Conservation (phyloP, 805 yeast species). For the Schizosaccharomyces osmophilus region DNA sequence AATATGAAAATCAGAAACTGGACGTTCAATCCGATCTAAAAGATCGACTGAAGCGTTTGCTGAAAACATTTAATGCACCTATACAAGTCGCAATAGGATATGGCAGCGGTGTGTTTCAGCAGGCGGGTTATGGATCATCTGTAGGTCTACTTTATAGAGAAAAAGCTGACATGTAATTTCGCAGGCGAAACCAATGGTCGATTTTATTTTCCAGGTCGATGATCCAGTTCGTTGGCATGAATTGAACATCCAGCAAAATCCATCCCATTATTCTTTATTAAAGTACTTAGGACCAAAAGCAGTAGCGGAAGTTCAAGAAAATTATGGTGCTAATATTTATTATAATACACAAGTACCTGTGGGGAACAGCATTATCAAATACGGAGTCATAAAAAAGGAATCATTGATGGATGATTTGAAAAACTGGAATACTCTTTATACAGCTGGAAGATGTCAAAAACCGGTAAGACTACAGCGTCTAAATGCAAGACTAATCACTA, state of each 20-base stretch:
- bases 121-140: conserved; percentile 17
- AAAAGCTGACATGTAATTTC: too few relatives aligned
- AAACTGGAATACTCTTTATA: conserved; percentile 66
- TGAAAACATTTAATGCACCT: conserved; percentile 43
- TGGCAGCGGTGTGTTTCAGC: conserved; percentile 82
- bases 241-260: conserved; percentile 37
- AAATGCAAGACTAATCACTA: not conserved
- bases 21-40: conserved; percentile 22
- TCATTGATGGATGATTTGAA: conserved; percentile 40
- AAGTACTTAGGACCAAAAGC: conserved; percentile 33
- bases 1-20: conserved; percentile 26
- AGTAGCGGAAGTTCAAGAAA: conserved; percentile 32
- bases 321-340: conserved; percentile 67
- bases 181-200: conserved; percentile 42
- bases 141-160: too few relatives aligned
- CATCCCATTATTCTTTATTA: conserved; percentile 55
- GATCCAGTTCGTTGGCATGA: conserved; percentile 57
- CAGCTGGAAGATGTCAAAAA: conserved; percentile 84
- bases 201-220: conserved; percentile 60
- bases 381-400: conserved; percentile 56
- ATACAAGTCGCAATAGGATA: conserved; percentile 69
- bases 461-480: conserved; percentile 36
- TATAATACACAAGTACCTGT: conserved; percentile 72
- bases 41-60: conserved; percentile 22
- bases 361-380: conserved; percentile 39